These are phyloP conservation scores for Lunasporangiospora selenospora DNA, from an alignment of 192 early-diverging fungal genomes.

Conservation along the genomic window DNA sequence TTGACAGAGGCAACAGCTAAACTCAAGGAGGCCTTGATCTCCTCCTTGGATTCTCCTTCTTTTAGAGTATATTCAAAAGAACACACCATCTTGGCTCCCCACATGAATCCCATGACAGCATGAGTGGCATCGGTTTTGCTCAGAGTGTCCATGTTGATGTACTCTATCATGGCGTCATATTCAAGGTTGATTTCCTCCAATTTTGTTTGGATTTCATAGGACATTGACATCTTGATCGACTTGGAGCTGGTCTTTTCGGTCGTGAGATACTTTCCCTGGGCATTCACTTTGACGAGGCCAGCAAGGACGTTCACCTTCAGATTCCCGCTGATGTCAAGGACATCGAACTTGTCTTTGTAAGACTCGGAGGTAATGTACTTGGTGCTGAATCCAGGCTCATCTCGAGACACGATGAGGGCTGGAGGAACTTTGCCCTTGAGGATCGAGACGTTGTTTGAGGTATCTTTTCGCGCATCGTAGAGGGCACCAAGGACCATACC, in stretches of 20 bases:
- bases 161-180: background rate
- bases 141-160: slow-evolving; percentile 8
- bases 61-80: slow-evolving; percentile 6
- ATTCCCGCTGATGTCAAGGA: slow-evolving; percentile 2
- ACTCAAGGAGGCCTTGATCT: background rate
- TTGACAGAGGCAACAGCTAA: background rate
- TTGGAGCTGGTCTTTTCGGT: slow-evolving; percentile 2
- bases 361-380: background rate
- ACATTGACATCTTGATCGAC: slow-evolving; percentile 4
- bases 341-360: slow-evolving; percentile 10
- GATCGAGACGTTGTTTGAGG: slow-evolving; percentile 1
- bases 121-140: slow-evolving; percentile 4
- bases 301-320: slow-evolving; percentile 4
- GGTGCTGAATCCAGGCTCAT: slow-evolving; percentile 1
- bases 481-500: slow-evolving; percentile 8
- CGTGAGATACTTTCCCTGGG: slow-evolving; percentile 3
- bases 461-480: background rate
- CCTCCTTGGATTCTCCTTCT: slow-evolving; percentile 7
- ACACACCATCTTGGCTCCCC: slow-evolving; percentile 12
- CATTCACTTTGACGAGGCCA: slow-evolving; percentile 1
- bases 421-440: background rate
- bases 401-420: slow-evolving; percentile 8
- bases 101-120: slow-evolving; percentile 5
- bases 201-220: slow-evolving; percentile 10
- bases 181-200: slow-evolving; percentile 3